phyloP scores from a whole-genome alignment of 2,329 filamentous ascomycete genomes.

The Bipolaris sorokiniana region DNA sequence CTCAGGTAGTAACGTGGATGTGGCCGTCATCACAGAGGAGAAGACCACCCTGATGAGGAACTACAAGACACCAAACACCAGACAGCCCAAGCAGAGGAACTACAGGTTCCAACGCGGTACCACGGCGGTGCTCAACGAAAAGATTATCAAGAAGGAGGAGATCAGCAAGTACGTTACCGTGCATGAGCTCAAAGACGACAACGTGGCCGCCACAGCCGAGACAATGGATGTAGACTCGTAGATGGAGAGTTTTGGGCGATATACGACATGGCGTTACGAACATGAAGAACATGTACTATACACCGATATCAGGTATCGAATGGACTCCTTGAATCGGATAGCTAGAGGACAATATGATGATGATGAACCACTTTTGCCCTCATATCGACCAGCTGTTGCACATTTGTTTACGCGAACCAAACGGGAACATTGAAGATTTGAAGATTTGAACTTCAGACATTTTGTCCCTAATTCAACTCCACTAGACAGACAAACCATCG shows the following conservation, averaged over 20 bases:
- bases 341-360: slow-evolving; percentile 25
- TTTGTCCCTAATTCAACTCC: not conserved
- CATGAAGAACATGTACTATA: slow-evolving; percentile 30
- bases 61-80: slow-evolving; percentile 90
- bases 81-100: slow-evolving; percentile 88
- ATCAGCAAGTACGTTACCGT: slow-evolving; percentile 93
- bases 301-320: slow-evolving; percentile 10
- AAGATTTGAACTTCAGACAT: not conserved
- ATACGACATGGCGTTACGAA: slow-evolving; percentile 24
- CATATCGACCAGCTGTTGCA: not conserved
- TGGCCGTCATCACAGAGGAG: slow-evolving; percentile 91
- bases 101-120: slow-evolving; percentile 91
- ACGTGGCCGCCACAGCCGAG: slow-evolving; percentile 65
- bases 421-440: not conserved
- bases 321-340: slow-evolving; percentile 10
- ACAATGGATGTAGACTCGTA: slow-evolving; percentile 68
- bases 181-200: slow-evolving; percentile 77
- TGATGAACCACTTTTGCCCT: slow-evolving; percentile 11
- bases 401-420: not conserved
- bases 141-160: slow-evolving; percentile 92
- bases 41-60: slow-evolving; percentile 94
- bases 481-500: not conserved
- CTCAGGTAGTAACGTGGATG: slow-evolving; percentile 95
- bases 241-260: slow-evolving; percentile 3
- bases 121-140: slow-evolving; percentile 95